A percentile compares a stretch with the other conserved stretches of the same genome.
These are phyloP conservation scores for Aspergillus coremiiformis DNA, from an alignment of 495 filamentous ascomycete species.

Conservation along the genomic window DNA sequence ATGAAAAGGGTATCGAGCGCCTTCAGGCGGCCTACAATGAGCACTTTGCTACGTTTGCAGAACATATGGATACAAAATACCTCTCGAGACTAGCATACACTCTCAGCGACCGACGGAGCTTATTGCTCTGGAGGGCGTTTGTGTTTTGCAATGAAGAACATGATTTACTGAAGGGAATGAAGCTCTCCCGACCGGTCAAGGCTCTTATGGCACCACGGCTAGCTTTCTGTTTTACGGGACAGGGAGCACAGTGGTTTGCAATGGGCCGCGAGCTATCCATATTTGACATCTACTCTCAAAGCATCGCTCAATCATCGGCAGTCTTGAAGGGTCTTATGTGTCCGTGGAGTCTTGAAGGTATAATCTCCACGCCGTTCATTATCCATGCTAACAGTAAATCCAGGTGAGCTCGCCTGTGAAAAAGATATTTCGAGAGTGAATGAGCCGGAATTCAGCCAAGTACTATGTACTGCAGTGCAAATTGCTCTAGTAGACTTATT, in stretches of 20 bases:
- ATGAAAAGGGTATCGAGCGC: conserved; percentile 13
- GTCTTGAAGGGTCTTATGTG: not conserved
- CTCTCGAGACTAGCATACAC: not conserved
- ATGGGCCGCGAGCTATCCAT: conserved; percentile 27
- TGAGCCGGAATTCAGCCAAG: conserved; percentile 16
- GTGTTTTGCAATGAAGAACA: not conserved
- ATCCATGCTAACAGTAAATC: not conserved
- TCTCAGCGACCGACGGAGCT: not conserved
- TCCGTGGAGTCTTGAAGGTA: not conserved
- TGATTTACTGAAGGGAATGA: not conserved
- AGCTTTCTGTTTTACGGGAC: conserved; percentile 33
- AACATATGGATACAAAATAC: not conserved
- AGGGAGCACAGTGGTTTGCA: conserved; percentile 32
- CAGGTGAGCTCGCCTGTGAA: conserved; percentile 10
- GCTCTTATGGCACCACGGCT: conserved; percentile 1
- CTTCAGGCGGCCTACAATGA: not conserved
- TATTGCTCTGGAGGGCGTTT: not conserved
- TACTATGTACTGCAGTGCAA: conserved; percentile 16
- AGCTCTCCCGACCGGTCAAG: not conserved
- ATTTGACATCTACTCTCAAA: not conserved
- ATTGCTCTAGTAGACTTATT: conserved; percentile 21
- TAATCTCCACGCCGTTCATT: not conserved
- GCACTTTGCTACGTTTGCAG: not conserved
- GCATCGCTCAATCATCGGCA: not conserved
- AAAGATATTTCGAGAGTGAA: conserved; percentile 2